These are phyloP conservation scores for Ambrosia trifida DNA, from an alignment of 129 eudicot genomes.

Conservation along the genomic window DNA sequence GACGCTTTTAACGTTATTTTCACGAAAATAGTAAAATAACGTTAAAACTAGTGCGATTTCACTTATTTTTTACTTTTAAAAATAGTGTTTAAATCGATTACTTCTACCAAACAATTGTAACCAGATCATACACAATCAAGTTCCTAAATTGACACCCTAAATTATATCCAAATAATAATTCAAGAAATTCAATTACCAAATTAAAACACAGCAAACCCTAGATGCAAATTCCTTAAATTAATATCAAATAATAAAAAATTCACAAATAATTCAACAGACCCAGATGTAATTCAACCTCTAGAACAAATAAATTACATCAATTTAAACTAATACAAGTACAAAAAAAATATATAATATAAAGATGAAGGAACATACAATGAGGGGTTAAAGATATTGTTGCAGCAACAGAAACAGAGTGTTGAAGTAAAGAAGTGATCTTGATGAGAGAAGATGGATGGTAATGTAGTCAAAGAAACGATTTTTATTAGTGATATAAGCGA, in stretches of 20 bases:
- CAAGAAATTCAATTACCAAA: not conserved
- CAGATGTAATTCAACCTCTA: slow-evolving; percentile 1
- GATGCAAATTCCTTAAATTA: not conserved
- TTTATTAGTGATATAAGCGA: not conserved
- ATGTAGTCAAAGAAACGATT: slow-evolving; percentile 21
- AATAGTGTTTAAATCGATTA: not conserved
- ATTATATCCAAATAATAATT: not conserved
- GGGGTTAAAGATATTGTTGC: slow-evolving; percentile 16
- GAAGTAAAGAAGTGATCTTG: not conserved
- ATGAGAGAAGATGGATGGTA: not conserved
- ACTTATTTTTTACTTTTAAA: too few relatives aligned
- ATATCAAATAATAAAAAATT: slow-evolving; percentile 5
- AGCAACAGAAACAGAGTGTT: not conserved
- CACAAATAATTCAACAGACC: not conserved
- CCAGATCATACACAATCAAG: not conserved
- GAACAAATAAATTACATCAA: not conserved
- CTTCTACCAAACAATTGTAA: slow-evolving; percentile 3
- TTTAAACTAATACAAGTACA: not conserved
- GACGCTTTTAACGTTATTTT: too few relatives aligned
- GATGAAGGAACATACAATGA: slow-evolving; percentile 25
- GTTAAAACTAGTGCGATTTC: too few relatives aligned
- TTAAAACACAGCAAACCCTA: slow-evolving; percentile 7
- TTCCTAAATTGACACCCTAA: not conserved
- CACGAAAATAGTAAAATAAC: too few relatives aligned
- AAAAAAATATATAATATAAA: not conserved